phyloP scores from a whole-genome alignment of 306 rosid species.

The Cicer yamashitae region DNA sequence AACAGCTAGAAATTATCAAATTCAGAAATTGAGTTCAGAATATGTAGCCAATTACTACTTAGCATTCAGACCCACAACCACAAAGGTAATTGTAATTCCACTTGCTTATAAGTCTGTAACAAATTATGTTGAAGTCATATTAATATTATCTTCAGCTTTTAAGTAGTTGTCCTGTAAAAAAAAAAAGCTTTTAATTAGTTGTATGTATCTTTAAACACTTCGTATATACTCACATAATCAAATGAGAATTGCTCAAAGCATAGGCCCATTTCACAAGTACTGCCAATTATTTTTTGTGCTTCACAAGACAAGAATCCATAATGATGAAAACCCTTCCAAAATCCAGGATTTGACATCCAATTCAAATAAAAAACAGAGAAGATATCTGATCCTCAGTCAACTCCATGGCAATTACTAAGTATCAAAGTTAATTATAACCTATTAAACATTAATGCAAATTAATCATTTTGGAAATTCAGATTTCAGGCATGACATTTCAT shows the following conservation, averaged over 20 bases:
- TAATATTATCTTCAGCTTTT: too few relatives aligned
- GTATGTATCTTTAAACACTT: neutral
- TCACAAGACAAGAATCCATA: neutral
- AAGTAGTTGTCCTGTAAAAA: too few relatives aligned
- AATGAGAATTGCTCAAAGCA: neutral
- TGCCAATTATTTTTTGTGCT: neutral
- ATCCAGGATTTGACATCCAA: conserved; percentile 19
- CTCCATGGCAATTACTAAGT: neutral
- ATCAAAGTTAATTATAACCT: conserved; percentile 9
- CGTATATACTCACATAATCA: neutral
- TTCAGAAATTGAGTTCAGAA: neutral
- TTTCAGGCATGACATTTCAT: neutral
- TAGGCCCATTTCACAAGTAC: conserved; percentile 1
- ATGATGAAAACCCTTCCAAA: neutral
- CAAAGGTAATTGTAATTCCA: neutral
- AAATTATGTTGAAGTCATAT: too few relatives aligned
- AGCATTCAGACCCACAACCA: neutral
- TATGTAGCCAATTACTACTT: neutral
- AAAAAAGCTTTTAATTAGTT: neutral
- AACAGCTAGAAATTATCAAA: neutral
- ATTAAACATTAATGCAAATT: neutral
- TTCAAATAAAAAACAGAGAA: conserved; percentile 1
- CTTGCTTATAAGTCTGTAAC: neutral
- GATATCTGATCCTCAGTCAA: conserved; percentile 30
- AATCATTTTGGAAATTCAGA: neutral